A percentile compares a stretch with the other conserved stretches of the same genome.
These are phyloP conservation scores for Diaporthe destruens DNA, from an alignment of 2,329 filamentous ascomycete genomes.

Conservation along the genomic window DNA sequence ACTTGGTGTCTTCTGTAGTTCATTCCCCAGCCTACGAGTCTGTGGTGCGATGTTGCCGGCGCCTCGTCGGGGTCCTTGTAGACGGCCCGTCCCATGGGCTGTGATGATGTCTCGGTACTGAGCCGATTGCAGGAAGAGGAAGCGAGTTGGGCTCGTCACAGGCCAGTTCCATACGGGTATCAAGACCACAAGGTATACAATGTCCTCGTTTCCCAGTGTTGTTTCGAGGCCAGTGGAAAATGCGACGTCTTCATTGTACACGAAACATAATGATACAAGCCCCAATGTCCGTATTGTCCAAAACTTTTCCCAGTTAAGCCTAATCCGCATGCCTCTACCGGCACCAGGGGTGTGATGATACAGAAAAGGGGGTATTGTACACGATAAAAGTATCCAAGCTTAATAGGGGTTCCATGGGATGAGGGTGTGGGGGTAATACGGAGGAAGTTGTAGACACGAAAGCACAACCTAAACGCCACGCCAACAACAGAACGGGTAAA, in stretches of 20 bases:
- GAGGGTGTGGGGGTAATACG: background rate
- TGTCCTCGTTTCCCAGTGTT: too few species aligned
- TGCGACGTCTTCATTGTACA: background rate
- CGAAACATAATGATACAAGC: background rate
- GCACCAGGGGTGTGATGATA: background rate
- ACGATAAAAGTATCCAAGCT: slow-evolving; percentile 4
- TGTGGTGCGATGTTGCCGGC: background rate
- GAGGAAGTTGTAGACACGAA: background rate
- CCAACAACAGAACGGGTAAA: background rate
- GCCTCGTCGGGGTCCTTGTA: background rate
- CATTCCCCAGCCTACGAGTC: too few species aligned
- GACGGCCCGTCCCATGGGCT: background rate
- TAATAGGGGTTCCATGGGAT: background rate
- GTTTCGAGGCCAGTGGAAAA: too few species aligned
- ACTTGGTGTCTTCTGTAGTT: background rate
- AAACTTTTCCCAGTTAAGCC: background rate
- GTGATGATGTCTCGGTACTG: background rate
- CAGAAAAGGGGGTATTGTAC: background rate
- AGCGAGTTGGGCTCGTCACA: background rate
- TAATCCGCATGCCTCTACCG: background rate
- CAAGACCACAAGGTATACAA: too few species aligned
- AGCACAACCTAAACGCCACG: slow-evolving; percentile 16
- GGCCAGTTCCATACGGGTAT: background rate
- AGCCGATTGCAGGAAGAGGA: background rate
- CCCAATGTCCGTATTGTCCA: background rate